Base-by-base conservation (phyloP, 2,329 filamentous ascomycete genomes). In the Pyrenophora seminiperda region DNA sequence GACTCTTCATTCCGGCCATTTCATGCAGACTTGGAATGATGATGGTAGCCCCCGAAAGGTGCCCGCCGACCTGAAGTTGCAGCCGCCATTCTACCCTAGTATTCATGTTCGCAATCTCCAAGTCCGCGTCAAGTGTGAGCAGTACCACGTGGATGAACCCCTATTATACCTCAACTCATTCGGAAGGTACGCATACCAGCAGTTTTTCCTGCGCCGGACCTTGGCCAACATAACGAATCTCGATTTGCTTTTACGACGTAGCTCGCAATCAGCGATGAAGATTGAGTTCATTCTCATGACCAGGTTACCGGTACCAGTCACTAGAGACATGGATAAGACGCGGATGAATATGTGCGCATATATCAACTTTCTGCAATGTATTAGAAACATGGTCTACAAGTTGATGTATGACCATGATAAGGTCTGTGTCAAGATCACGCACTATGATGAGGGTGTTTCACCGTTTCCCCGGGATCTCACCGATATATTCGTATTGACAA, bases 271-370 rank as follows among this genome's bases (percentile, higher is more conserved):
- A n/a, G 39, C 41, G 4, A 43, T 59, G 9, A 41, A 53, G 6
- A 31, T 65, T 7, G 63, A 66, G 15, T 47, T 67, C 24, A 49
- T 64, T 18, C 6, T 66, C 14, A 63, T 67, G 61, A 60, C 53
- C 11, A 37, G 47, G 3, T 30, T 53, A 14, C 27, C n/a, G n/a
- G n/a, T n/a, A n/a, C n/a, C n/a, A n/a, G n/a, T n/a, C n/a, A n/a
- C n/a, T n/a, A n/a, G 29, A 15, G 27, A 3, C 3, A 5, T 22
- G 7, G 24, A 17, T n/a, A 14, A 15, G 27, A 14, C 18, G 13
- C 7, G 13, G 3, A 33, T 7, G 2, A 46, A 19, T 5, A 47
- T 44, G n/a, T 41, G 17, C 20, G 37, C 19, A 13, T 53, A 56
- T 24, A 20, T 49, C 29, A 65, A 65, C 14, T 30, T 63, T 4